Percentiles rank a stretch among this genome's conserved stretches.
Conservation (phyloP, 163 green algal genomes). For the Scenedesmus sp. region DNA sequence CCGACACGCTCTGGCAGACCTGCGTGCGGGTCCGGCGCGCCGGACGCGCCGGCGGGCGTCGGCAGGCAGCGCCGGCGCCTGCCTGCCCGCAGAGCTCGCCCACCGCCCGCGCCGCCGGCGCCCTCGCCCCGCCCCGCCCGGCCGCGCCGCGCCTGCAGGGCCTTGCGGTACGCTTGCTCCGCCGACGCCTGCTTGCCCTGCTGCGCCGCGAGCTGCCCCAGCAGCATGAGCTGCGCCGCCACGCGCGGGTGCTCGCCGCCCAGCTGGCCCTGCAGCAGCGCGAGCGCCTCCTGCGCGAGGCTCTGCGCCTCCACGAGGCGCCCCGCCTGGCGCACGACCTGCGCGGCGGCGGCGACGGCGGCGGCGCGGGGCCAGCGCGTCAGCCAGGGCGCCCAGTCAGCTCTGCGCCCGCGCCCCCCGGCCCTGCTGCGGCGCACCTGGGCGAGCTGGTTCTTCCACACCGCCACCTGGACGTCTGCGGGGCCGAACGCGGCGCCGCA, state of each 20-base stretch:
- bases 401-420: too few relatives aligned
- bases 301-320: conserved; percentile 24
- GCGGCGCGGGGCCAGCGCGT: too few relatives aligned
- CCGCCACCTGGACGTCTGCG: conserved; percentile 31
- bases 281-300: conserved; percentile 34
- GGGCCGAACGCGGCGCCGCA: conserved; percentile 29
- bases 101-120: background rate
- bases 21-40: background rate
- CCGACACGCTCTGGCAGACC: conserved; percentile 33
- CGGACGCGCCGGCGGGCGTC: background rate
- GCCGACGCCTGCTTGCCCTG: conserved; percentile 24
- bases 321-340: conserved; percentile 42
- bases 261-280: conserved; percentile 41
- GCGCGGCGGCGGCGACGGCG: background rate
- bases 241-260: conserved; percentile 42
- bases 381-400: too few relatives aligned
- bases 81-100: background rate
- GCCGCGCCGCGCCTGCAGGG: conserved; percentile 23
- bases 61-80: background rate
- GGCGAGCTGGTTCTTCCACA: conserved; percentile 41
- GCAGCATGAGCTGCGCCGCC: conserved; percentile 34
- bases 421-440: conserved; percentile 32
- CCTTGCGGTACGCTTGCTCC: conserved; percentile 35
- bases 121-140: background rate
- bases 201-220: conserved; percentile 41